Evolutionary conservation across 768 basidiomycete species (phyloP).

Genomic region (Strobilomyces echinocephalus): DNA sequence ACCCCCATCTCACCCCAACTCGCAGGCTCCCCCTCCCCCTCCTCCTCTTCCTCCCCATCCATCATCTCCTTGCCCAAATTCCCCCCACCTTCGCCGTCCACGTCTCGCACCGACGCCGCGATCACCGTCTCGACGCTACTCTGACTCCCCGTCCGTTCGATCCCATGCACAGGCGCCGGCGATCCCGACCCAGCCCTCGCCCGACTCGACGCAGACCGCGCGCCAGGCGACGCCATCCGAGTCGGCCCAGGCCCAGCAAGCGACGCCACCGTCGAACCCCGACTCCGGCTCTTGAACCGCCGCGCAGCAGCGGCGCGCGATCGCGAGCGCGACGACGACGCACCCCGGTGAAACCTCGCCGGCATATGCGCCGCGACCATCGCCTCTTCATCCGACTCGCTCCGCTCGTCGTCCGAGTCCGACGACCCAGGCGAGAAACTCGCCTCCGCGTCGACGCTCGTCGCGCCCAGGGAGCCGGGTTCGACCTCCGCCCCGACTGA

Average conservation of each 20-base stretch:
- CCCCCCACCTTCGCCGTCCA: constrained; percentile 24
- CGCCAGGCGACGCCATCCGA: constrained; percentile 3
- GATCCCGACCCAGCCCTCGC: not conserved
- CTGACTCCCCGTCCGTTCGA: constrained; percentile 49
- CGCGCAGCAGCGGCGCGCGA: constrained; percentile 14
- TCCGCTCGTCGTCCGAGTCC: constrained; percentile 54
- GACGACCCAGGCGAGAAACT: constrained; percentile 59
- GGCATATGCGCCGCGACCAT: not conserved
- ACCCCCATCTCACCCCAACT: constrained; percentile 28
- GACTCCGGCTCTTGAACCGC: constrained; percentile 41
- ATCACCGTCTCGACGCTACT: constrained; percentile 73
- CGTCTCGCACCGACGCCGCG: constrained; percentile 45
- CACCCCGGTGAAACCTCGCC: not conserved
- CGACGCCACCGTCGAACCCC: constrained; percentile 65
- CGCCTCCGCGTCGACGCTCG: constrained; percentile 41
- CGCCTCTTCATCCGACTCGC: constrained; percentile 23
- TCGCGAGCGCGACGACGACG: constrained; percentile 20
- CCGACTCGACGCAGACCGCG: constrained; percentile 12
- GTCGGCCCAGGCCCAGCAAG: constrained; percentile 37
- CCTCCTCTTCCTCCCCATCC: constrained; percentile 30
- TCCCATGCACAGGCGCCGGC: constrained; percentile 12
- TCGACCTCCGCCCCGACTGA: constrained; percentile 20
- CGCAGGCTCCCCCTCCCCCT: constrained; percentile 22
- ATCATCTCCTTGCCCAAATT: constrained; percentile 19
- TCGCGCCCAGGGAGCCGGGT: too few species aligned